Evolutionary conservation across 2,329 filamentous ascomycete genomes (phyloP).

Genomic region (Fusarium chaquense): DNA sequence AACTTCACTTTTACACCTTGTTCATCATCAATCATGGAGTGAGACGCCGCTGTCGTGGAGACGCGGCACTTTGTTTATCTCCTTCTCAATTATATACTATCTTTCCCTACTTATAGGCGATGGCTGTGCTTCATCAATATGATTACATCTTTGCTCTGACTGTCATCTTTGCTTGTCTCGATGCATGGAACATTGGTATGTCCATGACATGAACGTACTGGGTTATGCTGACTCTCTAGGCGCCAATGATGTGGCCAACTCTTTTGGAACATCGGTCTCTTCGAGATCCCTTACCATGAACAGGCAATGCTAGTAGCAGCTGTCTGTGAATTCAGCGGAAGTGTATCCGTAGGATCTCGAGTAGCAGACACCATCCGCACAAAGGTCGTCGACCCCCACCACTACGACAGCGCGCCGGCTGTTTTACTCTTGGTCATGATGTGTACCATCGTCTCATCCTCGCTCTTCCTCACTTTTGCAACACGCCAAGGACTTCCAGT

Average conservation of each 20-base stretch:
- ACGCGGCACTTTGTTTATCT: conserved; percentile 6
- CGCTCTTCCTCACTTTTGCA: conserved; percentile 65
- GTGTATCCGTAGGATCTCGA: conserved; percentile 69
- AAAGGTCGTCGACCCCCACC: conserved; percentile 61
- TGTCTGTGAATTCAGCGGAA: conserved; percentile 71
- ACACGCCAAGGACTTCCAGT: conserved; percentile 65
- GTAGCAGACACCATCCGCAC: conserved; percentile 71
- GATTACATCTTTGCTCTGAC: conserved; percentile 69
- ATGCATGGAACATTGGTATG: conserved; percentile 70
- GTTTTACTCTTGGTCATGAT: conserved; percentile 68
- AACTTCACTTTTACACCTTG: conserved; percentile 9
- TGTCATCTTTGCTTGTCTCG: conserved; percentile 67
- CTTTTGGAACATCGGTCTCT: conserved; percentile 78
- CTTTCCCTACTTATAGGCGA: conserved; percentile 26
- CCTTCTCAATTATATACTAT: background rate
- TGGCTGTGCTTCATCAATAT: conserved; percentile 60
- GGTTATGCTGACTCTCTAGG: conserved; percentile 47
- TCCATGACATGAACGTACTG: background rate
- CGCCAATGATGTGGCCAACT: conserved; percentile 79
- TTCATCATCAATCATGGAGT: conserved; percentile 37
- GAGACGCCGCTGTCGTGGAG: conserved; percentile 36
- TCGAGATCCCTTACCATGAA: conserved; percentile 72
- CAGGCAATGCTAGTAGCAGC: conserved; percentile 70
- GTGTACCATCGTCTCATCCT: conserved; percentile 64
- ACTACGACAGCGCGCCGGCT: conserved; percentile 67